Conservation (phyloP, 306 rosid species). For the Coriaria nepalensis region DNA sequence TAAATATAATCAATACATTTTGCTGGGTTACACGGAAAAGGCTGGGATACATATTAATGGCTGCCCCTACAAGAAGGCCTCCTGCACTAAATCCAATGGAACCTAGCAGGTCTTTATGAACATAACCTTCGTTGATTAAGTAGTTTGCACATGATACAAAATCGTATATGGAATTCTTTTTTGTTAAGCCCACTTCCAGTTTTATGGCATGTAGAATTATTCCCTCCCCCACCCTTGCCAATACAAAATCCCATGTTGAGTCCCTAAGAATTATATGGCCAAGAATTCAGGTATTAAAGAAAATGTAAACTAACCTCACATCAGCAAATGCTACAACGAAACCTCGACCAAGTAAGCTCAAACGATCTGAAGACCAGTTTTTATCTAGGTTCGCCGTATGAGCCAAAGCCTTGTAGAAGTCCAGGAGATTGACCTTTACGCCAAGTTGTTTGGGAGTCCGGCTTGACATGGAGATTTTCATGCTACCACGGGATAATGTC, state of each 20-base stretch:
- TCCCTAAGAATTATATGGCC: background rate
- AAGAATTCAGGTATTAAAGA: background rate
- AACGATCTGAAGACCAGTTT: constrained; percentile 70
- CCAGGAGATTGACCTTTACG: constrained; percentile 55
- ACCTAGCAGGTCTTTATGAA: constrained; percentile 46
- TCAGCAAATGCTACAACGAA: constrained; percentile 93
- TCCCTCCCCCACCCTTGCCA: constrained; percentile 72
- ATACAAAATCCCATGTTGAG: constrained; percentile 11
- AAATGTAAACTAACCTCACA: constrained; percentile 47
- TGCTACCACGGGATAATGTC: constrained; percentile 58
- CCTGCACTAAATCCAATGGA: constrained; percentile 87
- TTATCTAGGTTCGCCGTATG: constrained; percentile 82
- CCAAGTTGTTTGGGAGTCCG: constrained; percentile 58
- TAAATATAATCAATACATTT: background rate
- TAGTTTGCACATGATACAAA: constrained; percentile 66
- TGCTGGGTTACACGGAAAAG: constrained; percentile 53
- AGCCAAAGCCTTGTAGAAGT: constrained; percentile 79
- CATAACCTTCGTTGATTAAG: constrained; percentile 50
- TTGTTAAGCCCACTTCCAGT: constrained; percentile 55
- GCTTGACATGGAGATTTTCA: constrained; percentile 54
- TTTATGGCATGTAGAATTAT: constrained; percentile 62
- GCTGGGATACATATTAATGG: constrained; percentile 59
- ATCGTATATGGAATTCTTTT: constrained; percentile 60
- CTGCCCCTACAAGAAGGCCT: constrained; percentile 63
- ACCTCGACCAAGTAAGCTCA: constrained; percentile 88